phyloP scores from a whole-genome alignment of 352 stramenopile species.

The Porosira glacialis region DNA sequence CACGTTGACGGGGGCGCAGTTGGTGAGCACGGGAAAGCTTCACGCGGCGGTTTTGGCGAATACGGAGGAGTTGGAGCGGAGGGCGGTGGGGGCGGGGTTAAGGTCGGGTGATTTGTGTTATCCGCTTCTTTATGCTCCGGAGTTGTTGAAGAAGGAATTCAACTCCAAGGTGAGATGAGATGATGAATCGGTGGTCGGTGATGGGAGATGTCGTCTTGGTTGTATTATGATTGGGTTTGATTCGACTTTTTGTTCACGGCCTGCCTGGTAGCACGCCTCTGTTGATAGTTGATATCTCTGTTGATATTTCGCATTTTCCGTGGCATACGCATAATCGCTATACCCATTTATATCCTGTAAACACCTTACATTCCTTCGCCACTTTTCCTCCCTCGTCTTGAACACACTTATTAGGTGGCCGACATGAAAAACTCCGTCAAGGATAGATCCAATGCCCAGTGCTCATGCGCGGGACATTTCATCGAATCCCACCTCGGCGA shows the following conservation, averaged over 20 bases:
- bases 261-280: too few relatives aligned
- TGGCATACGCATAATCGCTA: too few relatives aligned
- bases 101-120: constrained; percentile 87
- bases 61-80: constrained; percentile 84
- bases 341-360: too few relatives aligned
- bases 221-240: too few relatives aligned
- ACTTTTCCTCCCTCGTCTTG: too few relatives aligned
- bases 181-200: too few relatives aligned
- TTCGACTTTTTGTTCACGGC: too few relatives aligned
- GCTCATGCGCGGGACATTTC: constrained; percentile 91
- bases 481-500: constrained; percentile 90
- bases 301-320: too few relatives aligned
- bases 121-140: constrained; percentile 89
- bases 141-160: constrained; percentile 90
- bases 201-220: too few relatives aligned
- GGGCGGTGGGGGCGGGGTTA: constrained; percentile 84
- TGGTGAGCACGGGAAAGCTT: constrained; percentile 87
- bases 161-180: constrained; percentile 73
- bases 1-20: constrained; percentile 91
- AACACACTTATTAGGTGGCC: constrained; percentile 83
- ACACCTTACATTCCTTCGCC: too few relatives aligned
- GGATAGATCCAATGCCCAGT: constrained; percentile 87
- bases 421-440: constrained; percentile 98
- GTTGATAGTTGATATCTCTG: too few relatives aligned
- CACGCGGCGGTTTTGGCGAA: constrained; percentile 90